Evolutionary conservation across 768 basidiomycete species (phyloP).

Genomic region (Exidia glandulosa): DNA sequence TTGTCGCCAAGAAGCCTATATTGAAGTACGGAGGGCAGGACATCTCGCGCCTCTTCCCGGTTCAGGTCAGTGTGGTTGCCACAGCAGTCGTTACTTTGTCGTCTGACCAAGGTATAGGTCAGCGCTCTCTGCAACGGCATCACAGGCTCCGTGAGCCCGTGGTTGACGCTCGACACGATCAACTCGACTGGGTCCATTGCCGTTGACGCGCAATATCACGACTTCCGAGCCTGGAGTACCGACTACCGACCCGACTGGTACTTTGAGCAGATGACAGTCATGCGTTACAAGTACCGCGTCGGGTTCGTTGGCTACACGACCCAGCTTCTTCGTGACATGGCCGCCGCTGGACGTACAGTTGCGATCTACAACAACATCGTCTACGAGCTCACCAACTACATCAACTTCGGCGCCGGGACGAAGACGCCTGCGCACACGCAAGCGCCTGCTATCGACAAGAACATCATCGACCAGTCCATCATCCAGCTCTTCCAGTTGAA

Average conservation of each 20-base stretch:
- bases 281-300: conserved; percentile 81
- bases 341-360: conserved; percentile 47
- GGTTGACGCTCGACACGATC: conserved; percentile 60
- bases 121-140: conserved; percentile 87
- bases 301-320: conserved; percentile 84
- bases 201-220: conserved; percentile 74
- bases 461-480: conserved; percentile 43
- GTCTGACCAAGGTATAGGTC: conserved; percentile 37
- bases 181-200: conserved; percentile 57
- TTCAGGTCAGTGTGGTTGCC: conserved; percentile 49
- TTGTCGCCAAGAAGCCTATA: conserved; percentile 65
- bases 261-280: conserved; percentile 82
- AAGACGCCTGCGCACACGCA: conserved; percentile 35
- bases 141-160: conserved; percentile 70
- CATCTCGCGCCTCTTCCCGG: conserved; percentile 77
- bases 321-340: conserved; percentile 61
- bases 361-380: conserved; percentile 82
- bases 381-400: conserved; percentile 79
- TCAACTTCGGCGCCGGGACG: conserved; percentile 54
- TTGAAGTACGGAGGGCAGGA: conserved; percentile 74
- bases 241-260: conserved; percentile 98
- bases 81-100: neutral
- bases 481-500: conserved; percentile 44
- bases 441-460: conserved; percentile 54
- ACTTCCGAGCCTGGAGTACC: conserved; percentile 82